Evolutionary conservation across 192 early-diverging fungal species (phyloP), one percentile per base, ranked within the genome.

Genomic region (Thamnidium elegans): DNA sequence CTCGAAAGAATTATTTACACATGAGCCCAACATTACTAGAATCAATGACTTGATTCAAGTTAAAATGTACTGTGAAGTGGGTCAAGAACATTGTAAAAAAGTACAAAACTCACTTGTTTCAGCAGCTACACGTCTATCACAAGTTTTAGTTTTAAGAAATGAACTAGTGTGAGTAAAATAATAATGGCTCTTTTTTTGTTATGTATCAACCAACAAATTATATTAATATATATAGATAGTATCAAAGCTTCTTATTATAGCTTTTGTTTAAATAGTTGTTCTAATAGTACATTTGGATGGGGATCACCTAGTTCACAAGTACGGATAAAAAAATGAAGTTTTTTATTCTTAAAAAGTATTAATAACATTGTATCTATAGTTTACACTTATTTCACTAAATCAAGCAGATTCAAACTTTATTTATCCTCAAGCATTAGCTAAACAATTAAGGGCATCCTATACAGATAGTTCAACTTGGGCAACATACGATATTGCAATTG

Each of bases 381-480:
- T 65, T 51, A 74, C 64, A n/a, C 36, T 75, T 30, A 68, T 63
- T 13, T 65, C 59, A 21, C 36, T 64, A 17, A 32, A 65, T 39
- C 63, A 63, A 45, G 68, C 63, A 9, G 73, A 75, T 32, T 59
- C 58, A 13, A 75, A 75, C 23, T 63, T 66, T 53, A 45, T 70
- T 13, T 70, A 75, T 45, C 73, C 73, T 4, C 73, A 75, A 58
- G 60, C 73, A 34, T 50, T 75, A 30, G 68, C 73, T 3, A 75
- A 70, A 55, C 73, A 75, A 21, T 26, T 75, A 9, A 32, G 17
- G 11, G 59, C 50, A 8, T 58, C 65, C 1, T 65, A 58, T 26
- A 58, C 26, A 20, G 62, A 56, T 21, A 65, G 50, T 13, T 58
- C 60, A 0, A 39, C 36, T 46, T 75, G 73, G 73, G 36, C 63